phyloP scores from a whole-genome alignment of 352 stramenopile species.

The Thalassiosira mediterranea region DNA sequence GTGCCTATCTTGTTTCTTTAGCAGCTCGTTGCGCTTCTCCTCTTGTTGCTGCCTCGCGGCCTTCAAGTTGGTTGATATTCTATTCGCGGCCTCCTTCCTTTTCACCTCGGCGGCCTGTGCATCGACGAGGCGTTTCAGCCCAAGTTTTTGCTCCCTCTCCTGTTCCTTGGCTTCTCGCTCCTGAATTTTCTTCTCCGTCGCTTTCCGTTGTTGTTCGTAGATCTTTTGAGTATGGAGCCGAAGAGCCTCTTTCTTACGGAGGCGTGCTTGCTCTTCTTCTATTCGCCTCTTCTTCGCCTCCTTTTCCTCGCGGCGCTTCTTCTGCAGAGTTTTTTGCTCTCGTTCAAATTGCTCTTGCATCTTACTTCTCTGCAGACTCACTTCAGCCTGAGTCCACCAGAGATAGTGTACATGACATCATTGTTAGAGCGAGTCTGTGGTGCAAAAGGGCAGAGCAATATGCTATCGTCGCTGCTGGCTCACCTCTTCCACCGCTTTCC shows the following conservation, averaged over 20 bases:
- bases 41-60: constrained; percentile 16
- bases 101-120: constrained; percentile 33
- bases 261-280: constrained; percentile 25
- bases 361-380: constrained; percentile 14
- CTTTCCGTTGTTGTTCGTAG: constrained; percentile 35
- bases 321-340: constrained; percentile 32
- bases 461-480: neutral
- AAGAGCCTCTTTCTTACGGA: constrained; percentile 35
- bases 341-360: constrained; percentile 39
- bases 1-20: constrained; percentile 36
- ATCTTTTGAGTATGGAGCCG: constrained; percentile 19
- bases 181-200: constrained; percentile 38
- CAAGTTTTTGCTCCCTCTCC: constrained; percentile 38
- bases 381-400: too few species aligned
- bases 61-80: constrained; percentile 38
- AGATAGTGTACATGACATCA: too few species aligned
- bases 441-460: too few species aligned
- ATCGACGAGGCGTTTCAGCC: constrained; percentile 52
- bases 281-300: constrained; percentile 27
- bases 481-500: constrained; percentile 31
- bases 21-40: constrained; percentile 15
- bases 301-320: constrained; percentile 24
- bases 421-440: too few species aligned
- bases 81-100: constrained; percentile 23
- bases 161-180: constrained; percentile 40